Conservation (phyloP, 1,139 yeast genomes). For the Suhomyces wounanorum region DNA sequence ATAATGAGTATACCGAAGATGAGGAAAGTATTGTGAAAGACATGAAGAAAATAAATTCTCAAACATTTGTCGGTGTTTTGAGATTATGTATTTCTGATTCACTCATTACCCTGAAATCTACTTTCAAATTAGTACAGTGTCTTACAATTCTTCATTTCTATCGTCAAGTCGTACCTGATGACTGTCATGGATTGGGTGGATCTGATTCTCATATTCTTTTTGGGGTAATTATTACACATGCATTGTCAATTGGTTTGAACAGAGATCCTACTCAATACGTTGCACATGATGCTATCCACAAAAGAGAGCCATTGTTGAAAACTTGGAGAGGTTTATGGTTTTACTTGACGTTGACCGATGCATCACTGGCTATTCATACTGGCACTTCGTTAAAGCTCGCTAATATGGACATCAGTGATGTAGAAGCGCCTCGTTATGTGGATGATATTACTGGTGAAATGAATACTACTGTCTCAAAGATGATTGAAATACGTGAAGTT, state of each 20-base stretch:
- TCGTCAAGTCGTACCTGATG: conserved; percentile 43
- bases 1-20: conserved; percentile 31
- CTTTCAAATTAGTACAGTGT: conserved; percentile 41
- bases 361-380: conserved; percentile 35
- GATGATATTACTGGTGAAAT: conserved; percentile 23
- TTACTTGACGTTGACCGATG: conserved; percentile 34
- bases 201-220: conserved; percentile 43
- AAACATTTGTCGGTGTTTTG: conserved; percentile 27
- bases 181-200: conserved; percentile 47
- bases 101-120: conserved; percentile 30
- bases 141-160: conserved; percentile 45
- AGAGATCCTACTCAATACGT: conserved; percentile 42
- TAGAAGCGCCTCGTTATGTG: conserved; percentile 26
- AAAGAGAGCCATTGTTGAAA: conserved; percentile 28
- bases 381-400: conserved; percentile 36
- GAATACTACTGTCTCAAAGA: conserved; percentile 17
- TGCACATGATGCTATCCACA: conserved; percentile 34
- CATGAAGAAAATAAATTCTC: conserved; percentile 26
- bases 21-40: conserved; percentile 33
- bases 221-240: conserved; percentile 43
- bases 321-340: conserved; percentile 47
- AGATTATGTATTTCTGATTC: conserved; percentile 38
- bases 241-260: conserved; percentile 45
- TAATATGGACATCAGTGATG: conserved; percentile 35
- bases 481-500: conserved; percentile 25